Conservation (phyloP, 1,284 basidiomycete species). For the Fomitopsis pinicola region DNA sequence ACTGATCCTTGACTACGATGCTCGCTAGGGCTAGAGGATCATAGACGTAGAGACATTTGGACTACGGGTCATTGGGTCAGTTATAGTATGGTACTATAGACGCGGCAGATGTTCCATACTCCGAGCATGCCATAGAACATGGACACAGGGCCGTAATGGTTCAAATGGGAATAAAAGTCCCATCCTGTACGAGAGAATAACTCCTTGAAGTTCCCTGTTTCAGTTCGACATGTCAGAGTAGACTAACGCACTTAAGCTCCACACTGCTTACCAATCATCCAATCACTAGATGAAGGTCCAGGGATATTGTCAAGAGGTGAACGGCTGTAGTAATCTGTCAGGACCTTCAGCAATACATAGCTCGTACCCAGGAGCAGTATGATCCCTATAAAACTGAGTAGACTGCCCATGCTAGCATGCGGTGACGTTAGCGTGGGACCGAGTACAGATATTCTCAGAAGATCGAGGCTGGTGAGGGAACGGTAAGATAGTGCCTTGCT, state of each 20-base stretch:
- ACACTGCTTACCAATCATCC: conserved; percentile 13
- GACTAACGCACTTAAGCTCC: too few species aligned
- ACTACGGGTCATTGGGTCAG: neutral
- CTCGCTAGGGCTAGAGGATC: conserved; percentile 14
- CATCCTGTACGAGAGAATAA: conserved; percentile 13
- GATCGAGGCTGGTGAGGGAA: too few species aligned
- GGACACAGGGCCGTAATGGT: conserved; percentile 9
- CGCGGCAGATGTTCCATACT: neutral
- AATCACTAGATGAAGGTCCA: conserved; percentile 14
- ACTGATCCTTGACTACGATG: conserved; percentile 12
- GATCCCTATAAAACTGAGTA: neutral
- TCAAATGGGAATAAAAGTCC: conserved; percentile 11
- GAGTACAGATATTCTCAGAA: too few species aligned
- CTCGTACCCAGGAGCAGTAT: neutral
- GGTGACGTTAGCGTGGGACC: too few species aligned
- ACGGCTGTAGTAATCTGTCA: neutral
- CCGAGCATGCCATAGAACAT: conserved; percentile 13
- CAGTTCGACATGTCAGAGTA: too few species aligned
- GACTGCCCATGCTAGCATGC: too few species aligned
- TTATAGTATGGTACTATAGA: too few species aligned
- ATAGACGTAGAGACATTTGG: conserved; percentile 12
- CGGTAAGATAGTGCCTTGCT: too few species aligned
- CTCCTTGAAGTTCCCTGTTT: conserved; percentile 14
- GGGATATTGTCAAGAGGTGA: conserved; percentile 18
- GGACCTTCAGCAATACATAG: neutral